A percentile compares a stretch with the other conserved stretches of the same genome.
These are phyloP conservation scores for Hypoxylon sp. DNA, from an alignment of 2,329 filamentous ascomycete genomes.

Conservation along the genomic window DNA sequence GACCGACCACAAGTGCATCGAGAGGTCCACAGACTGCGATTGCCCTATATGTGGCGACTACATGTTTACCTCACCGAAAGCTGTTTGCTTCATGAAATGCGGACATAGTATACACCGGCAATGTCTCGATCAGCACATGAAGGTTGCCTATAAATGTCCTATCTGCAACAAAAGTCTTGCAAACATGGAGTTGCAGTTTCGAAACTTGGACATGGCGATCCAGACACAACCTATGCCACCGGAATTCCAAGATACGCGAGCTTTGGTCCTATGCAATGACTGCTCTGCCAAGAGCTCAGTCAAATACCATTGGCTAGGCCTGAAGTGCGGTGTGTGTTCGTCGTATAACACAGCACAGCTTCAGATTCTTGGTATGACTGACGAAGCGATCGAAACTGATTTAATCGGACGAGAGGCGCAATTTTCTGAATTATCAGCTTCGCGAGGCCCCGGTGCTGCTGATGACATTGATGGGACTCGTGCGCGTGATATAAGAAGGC, in stretches of 20 bases:
- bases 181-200: constrained; percentile 97
- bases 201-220: constrained; percentile 90
- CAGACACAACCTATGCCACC: constrained; percentile 91
- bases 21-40: constrained; percentile 93
- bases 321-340: constrained; percentile 84
- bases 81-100: constrained; percentile 94
- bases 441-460: constrained; percentile 31
- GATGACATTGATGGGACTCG: constrained; percentile 33
- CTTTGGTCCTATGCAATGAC: constrained; percentile 93
- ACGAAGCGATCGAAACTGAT: constrained; percentile 44
- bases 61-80: constrained; percentile 90
- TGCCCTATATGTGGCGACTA: constrained; percentile 98
- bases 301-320: constrained; percentile 92
- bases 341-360: constrained; percentile 80
- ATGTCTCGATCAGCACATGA: constrained; percentile 91
- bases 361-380: constrained; percentile 67
- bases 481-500: constrained; percentile 52
- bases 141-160: constrained; percentile 93
- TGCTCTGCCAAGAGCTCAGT: constrained; percentile 90
- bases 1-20: constrained; percentile 91
- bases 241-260: constrained; percentile 84
- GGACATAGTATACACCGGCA: constrained; percentile 95
- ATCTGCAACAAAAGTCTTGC: constrained; percentile 97
- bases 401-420: constrained; percentile 42
- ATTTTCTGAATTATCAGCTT: constrained; percentile 37